These are phyloP conservation scores for Phaeophleospora eucalypticola DNA, from an alignment of 2,329 filamentous ascomycete genomes.

Conservation along the genomic window DNA sequence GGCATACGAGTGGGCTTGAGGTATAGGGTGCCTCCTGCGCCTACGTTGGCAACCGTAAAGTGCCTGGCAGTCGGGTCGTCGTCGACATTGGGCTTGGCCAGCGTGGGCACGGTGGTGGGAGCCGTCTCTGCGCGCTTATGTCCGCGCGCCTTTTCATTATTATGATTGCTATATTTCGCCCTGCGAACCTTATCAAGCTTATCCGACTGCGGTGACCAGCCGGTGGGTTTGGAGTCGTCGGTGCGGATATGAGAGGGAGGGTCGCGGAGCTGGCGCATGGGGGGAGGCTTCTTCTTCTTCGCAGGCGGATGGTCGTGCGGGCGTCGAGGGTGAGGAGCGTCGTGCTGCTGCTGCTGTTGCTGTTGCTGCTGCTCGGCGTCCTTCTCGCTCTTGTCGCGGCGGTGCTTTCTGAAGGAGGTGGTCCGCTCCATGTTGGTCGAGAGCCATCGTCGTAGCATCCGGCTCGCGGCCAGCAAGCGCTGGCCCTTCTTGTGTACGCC, in stretches of 20 bases:
- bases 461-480: too few relatives aligned
- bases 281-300: neutral
- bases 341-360: neutral
- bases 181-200: neutral
- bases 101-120: conserved; percentile 16
- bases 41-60: conserved; percentile 47
- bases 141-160: conserved; percentile 8
- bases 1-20: conserved; percentile 38
- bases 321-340: too few relatives aligned
- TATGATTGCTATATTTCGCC: neutral
- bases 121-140: conserved; percentile 18
- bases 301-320: too few relatives aligned
- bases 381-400: neutral
- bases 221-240: neutral
- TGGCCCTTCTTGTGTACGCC: too few relatives aligned
- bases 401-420: neutral
- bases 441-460: neutral
- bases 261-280: neutral
- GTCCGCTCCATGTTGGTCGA: neutral
- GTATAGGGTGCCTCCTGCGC: conserved; percentile 46
- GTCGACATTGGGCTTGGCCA: conserved; percentile 14
- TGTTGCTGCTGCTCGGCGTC: neutral
- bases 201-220: neutral
- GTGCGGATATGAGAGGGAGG: neutral
- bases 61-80: conserved; percentile 31